A percentile compares a stretch with the other conserved stretches of the same genome.
Evolutionary conservation across 305 asterid genomes (phyloP).

Genomic region (Rubia tinctorum): DNA sequence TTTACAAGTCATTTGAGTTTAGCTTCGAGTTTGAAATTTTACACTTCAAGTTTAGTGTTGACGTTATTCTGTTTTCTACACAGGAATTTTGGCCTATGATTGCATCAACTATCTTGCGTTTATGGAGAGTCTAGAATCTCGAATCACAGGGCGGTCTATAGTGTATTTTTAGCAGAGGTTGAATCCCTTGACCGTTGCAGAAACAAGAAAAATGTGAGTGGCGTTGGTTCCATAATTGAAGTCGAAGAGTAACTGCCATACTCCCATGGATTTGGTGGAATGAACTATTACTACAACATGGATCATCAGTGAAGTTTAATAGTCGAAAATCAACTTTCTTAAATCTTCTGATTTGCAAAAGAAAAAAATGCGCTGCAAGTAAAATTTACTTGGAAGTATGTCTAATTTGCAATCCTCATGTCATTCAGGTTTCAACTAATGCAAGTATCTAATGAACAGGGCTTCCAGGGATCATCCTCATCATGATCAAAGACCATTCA

Average conservation of each 20-base stretch:
- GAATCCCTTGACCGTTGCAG: conserved; percentile 36
- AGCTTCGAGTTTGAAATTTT: no score
- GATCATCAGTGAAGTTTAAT: conserved; percentile 14
- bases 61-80: no score
- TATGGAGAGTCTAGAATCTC: conserved; percentile 97
- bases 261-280: conserved; percentile 39
- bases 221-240: no score
- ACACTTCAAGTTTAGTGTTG: no score
- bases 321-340: background rate
- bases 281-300: conserved; percentile 35
- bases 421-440: background rate
- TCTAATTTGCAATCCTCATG: background rate
- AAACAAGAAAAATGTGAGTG: conserved; percentile 61
- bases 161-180: no score
- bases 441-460: conserved; percentile 1
- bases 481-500: background rate
- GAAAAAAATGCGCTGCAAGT: background rate
- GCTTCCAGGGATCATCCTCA: no score
- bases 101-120: conserved; percentile 83
- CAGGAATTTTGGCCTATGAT: conserved; percentile 50
- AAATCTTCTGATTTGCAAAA: background rate
- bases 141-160: conserved; percentile 74
- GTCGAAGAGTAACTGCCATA: conserved; percentile 42
- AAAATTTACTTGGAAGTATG: background rate
- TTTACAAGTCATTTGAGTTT: no score